Evolutionary conservation across 1,139 yeast species (phyloP), one percentile per base, ranked within the genome.

Genomic region (Taphrina betulina): DNA sequence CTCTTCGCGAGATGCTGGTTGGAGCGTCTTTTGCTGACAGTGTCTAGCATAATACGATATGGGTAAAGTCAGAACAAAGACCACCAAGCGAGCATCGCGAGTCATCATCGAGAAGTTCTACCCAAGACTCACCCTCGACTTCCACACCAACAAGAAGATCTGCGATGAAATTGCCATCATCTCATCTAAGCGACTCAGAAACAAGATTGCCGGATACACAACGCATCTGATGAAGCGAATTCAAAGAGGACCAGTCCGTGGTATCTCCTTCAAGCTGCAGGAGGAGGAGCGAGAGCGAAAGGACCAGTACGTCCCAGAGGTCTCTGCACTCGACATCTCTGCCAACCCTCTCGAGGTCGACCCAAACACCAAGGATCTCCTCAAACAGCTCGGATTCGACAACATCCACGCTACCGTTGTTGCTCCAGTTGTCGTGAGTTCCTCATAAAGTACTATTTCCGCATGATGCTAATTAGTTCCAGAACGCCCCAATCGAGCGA

Each of bases 231-330:
- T 92, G 98, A 90, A 88, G 85, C 90, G 99, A 83, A 92, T 92
- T 75, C 98, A 94, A 81, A 92, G 92, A 84, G 99, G 99, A 75
- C 98, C 99, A 82, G 99, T 92, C 71, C 90, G 97, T 85, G 99
- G 99, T 82, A 94, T 92, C 71, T 92, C 98, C 72, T 92, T 92
- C 96, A 94, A 94, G 81, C 88, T 92, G 75, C 99, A 92, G 83
- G 99, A 92, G 82, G 99, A 92, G 81, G 99, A 94, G 84, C 92
- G 98, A 85, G 99, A 94, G 82, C 87, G 98, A 83, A 92, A 94
- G 82, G 99, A 94, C 79, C 98, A 94, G 82, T 94, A 90, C 80
- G 98, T 94, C 73, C 99, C 99, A 79, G 97, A 90, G 77, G 95
- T 90, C 74, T 94, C 98, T 75, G 99, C 98, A 76, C 87, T 94